These are phyloP conservation scores for Saururus chinensis DNA, from an alignment of 164 flowering plant species.

Conservation along the genomic window DNA sequence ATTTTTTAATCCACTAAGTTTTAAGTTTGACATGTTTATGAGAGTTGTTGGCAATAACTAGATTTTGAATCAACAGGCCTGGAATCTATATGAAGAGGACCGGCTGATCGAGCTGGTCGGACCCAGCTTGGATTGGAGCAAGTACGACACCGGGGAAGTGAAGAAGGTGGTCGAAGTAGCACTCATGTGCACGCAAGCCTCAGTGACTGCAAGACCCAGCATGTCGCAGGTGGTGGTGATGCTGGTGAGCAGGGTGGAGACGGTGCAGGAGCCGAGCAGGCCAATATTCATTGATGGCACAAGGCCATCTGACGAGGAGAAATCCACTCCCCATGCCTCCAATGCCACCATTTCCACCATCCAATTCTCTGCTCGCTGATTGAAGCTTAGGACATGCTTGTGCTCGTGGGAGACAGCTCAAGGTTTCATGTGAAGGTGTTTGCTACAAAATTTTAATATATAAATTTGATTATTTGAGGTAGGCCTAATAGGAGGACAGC, in stretches of 20 bases:
- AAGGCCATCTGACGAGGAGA: not conserved
- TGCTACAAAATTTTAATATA: too few species aligned
- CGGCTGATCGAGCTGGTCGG: constrained; percentile 27
- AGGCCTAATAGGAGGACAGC: too few species aligned
- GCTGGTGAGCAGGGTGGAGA: constrained; percentile 14
- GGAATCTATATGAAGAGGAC: constrained; percentile 32
- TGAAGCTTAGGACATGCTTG: too few species aligned
- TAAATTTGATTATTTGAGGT: too few species aligned
- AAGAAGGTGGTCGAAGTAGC: constrained; percentile 32
- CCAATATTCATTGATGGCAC: constrained; percentile 22
- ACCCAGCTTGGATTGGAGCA: constrained; percentile 21
- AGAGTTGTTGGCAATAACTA: too few species aligned
- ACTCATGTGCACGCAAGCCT: constrained; percentile 35
- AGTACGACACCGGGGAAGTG: constrained; percentile 17
- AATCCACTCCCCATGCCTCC: constrained; percentile 2
- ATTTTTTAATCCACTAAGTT: too few species aligned
- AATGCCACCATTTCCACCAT: constrained; percentile 9
- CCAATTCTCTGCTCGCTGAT: too few species aligned
- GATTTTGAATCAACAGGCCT: constrained; percentile 4
- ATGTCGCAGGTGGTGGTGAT: constrained; percentile 39
- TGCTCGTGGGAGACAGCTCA: too few species aligned
- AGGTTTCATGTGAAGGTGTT: too few species aligned
- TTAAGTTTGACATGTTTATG: too few species aligned
- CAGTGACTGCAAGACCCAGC: constrained; percentile 29
- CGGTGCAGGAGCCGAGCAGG: constrained; percentile 9